Conservation (phyloP, 2,329 filamentous ascomycete species). For the Verticillium nonalfalfae region DNA sequence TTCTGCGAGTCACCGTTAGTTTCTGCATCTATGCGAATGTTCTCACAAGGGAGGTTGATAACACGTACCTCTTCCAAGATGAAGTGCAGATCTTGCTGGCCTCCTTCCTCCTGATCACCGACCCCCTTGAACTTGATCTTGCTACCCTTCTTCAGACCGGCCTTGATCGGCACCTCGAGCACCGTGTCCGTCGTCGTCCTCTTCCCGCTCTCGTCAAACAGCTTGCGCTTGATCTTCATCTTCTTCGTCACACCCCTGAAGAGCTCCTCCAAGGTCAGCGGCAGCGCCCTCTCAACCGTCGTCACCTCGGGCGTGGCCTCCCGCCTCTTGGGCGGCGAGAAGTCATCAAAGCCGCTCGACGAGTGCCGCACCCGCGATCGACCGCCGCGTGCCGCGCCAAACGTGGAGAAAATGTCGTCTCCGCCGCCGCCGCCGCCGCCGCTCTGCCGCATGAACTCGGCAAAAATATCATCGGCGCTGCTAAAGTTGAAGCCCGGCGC, state of each 20-base stretch:
- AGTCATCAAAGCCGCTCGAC: conserved; percentile 22
- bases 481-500: conserved; percentile 75
- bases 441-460: conserved; percentile 67
- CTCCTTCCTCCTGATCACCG: conserved; percentile 95
- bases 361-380: conserved; percentile 35
- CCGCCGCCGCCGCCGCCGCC: conserved; percentile 32
- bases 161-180: conserved; percentile 90
- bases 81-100: conserved; percentile 91
- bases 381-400: conserved; percentile 36
- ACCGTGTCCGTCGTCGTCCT: conserved; percentile 83
- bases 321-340: conserved; percentile 20
- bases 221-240: conserved; percentile 97
- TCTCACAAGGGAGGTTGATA: background rate
- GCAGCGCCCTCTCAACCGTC: conserved; percentile 79
- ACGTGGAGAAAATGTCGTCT: conserved; percentile 49
- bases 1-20: conserved; percentile 57
- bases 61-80: conserved; percentile 81
- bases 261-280: conserved; percentile 80
- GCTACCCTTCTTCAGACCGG: conserved; percentile 89
- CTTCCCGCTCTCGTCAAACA: conserved; percentile 80
- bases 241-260: conserved; percentile 88
- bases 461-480: conserved; percentile 78
- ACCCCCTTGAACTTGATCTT: conserved; percentile 98
- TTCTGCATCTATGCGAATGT: background rate
- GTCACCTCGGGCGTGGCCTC: conserved; percentile 76